Evolutionary conservation across 2,329 filamentous ascomycete genomes (phyloP).

Genomic region (Hypoxylon sp.): DNA sequence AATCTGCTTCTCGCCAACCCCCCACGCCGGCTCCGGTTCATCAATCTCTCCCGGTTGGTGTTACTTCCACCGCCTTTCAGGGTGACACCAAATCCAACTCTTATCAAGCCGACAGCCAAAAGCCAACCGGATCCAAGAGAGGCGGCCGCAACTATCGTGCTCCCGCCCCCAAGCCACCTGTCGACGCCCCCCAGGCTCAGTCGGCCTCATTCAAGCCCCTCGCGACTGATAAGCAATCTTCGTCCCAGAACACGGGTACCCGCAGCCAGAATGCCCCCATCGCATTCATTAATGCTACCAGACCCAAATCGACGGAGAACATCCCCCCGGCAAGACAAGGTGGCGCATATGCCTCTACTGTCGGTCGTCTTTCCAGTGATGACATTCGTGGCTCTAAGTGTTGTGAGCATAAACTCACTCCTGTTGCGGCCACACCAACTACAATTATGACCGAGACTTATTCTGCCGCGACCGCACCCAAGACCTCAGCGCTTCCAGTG

Average conservation of each 20-base stretch:
- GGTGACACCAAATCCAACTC: slow-evolving; percentile 40
- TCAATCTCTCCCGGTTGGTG: slow-evolving; percentile 26
- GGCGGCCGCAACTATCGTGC: slow-evolving; percentile 18
- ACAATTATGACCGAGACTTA: no score
- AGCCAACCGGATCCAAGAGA: slow-evolving; percentile 31
- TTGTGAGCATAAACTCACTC: slow-evolving; percentile 25
- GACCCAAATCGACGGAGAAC: slow-evolving; percentile 23
- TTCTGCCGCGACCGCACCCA: no score
- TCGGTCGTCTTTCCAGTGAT: slow-evolving; percentile 40
- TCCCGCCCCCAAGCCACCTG: slow-evolving; percentile 18
- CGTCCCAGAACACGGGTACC: slow-evolving; percentile 45
- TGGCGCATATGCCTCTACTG: slow-evolving; percentile 30
- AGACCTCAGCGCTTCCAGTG: slow-evolving; percentile 38
- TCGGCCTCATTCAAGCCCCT: slow-evolving; percentile 34
- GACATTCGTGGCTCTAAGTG: slow-evolving; percentile 26
- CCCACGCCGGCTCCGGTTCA: slow-evolving; percentile 16
- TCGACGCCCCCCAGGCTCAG: slow-evolving; percentile 14
- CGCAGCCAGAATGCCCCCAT: slow-evolving; percentile 39
- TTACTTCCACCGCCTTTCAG: slow-evolving; percentile 30
- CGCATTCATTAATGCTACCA: slow-evolving; percentile 23
- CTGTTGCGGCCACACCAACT: no score
- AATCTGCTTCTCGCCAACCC: slow-evolving; percentile 15
- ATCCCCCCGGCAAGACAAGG: slow-evolving; percentile 14
- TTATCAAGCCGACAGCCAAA: slow-evolving; percentile 33
- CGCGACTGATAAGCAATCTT: slow-evolving; percentile 31